Percentiles rank a stretch among this genome's conserved stretches.
These are phyloP conservation scores for Metschnikowia lochheadii DNA, from an alignment of 805 yeast species.

Conservation along the genomic window DNA sequence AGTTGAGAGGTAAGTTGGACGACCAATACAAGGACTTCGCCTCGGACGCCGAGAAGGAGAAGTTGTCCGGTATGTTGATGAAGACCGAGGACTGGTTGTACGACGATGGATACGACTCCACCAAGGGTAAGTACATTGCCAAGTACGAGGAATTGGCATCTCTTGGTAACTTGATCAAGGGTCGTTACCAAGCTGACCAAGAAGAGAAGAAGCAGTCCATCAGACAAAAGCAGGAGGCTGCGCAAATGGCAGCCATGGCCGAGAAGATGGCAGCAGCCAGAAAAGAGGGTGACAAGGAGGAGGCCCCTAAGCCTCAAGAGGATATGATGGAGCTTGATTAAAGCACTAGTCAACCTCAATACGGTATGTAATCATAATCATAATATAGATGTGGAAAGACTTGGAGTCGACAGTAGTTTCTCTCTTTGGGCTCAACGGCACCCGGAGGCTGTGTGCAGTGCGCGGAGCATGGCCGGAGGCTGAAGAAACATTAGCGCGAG, in stretches of 20 bases:
- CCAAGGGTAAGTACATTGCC: constrained; percentile 96
- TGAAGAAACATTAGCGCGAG: constrained; percentile 6
- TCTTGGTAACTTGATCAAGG: constrained; percentile 90
- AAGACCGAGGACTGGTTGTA: constrained; percentile 98
- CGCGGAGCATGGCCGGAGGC: not conserved
- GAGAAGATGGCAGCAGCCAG: constrained; percentile 79
- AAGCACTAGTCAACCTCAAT: not conserved
- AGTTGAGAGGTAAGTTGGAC: constrained; percentile 93
- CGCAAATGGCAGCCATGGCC: constrained; percentile 76
- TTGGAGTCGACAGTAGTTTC: not conserved
- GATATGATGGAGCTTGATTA: constrained; percentile 22
- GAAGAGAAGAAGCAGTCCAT: constrained; percentile 91
- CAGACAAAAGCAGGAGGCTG: constrained; percentile 84
- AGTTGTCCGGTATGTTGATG: constrained; percentile 64
- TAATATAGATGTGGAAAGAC: constrained; percentile 4
- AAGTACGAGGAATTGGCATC: constrained; percentile 96
- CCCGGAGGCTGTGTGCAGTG: not conserved
- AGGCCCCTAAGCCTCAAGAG: constrained; percentile 17
- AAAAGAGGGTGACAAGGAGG: constrained; percentile 36
- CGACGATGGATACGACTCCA: constrained; percentile 93
- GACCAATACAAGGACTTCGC: constrained; percentile 88
- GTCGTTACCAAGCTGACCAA: constrained; percentile 89
- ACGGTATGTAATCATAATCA: not conserved
- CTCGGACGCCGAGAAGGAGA: constrained; percentile 82
- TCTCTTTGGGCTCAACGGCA: not conserved